These are phyloP conservation scores for Parathielavia hyrcaniae DNA, from an alignment of 495 filamentous ascomycete species.

Conservation along the genomic window DNA sequence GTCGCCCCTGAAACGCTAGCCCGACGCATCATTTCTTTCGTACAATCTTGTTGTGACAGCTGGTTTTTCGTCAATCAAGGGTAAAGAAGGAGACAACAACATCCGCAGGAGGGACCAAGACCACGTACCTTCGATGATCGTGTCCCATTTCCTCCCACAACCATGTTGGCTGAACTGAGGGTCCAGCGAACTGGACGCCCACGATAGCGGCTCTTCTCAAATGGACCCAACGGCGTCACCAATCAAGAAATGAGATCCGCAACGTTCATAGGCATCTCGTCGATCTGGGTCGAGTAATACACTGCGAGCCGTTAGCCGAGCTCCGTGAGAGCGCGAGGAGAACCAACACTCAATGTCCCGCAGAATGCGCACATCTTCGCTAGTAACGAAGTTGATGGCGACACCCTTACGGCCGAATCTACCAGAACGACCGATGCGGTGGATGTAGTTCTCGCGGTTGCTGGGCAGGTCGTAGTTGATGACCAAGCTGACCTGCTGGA, in stretches of 20 bases:
- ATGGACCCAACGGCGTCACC: background rate
- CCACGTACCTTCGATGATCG: conserved; percentile 8
- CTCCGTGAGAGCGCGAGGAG: background rate
- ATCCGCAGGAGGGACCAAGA: background rate
- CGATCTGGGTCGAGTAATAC: conserved; percentile 75
- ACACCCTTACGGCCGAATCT: conserved; percentile 99
- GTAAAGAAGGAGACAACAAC: background rate
- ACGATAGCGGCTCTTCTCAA: background rate
- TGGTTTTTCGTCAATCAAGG: background rate
- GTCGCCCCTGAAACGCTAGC: background rate
- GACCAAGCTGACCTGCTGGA: conserved; percentile 97
- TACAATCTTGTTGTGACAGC: conserved; percentile 13
- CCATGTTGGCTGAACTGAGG: conserved; percentile 1
- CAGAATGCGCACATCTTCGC: conserved; percentile 98
- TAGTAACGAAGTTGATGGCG: conserved; percentile 99
- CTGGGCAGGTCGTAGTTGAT: conserved; percentile 99
- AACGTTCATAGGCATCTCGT: conserved; percentile 85
- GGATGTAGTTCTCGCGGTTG: conserved; percentile 99
- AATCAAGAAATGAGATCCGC: conserved; percentile 55
- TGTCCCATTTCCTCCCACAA: conserved; percentile 21
- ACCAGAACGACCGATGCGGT: conserved; percentile 96
- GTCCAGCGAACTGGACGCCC: background rate
- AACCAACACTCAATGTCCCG: conserved; percentile 78
- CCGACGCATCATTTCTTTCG: background rate
- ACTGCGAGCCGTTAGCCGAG: conserved; percentile 29